These are phyloP conservation scores for Lanzia echinophila DNA, from an alignment of 2,329 filamentous ascomycete genomes.

Conservation along the genomic window DNA sequence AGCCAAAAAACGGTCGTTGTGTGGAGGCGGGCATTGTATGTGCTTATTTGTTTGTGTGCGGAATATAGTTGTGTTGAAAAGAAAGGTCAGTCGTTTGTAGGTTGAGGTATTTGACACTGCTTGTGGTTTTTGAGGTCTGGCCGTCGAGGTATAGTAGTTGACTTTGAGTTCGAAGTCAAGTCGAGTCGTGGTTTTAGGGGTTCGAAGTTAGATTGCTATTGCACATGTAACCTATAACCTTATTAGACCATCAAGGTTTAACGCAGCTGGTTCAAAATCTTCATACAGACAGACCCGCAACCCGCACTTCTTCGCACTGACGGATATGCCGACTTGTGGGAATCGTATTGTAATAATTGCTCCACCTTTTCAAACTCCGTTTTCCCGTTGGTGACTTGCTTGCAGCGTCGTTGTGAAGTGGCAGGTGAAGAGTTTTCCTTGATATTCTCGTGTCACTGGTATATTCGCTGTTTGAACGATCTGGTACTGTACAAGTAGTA, in stretches of 20 bases:
- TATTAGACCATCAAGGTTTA: not conserved
- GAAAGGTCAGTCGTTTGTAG: not conserved
- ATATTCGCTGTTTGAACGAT: not conserved
- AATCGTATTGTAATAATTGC: not conserved
- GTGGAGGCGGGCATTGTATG: slow-evolving; percentile 20
- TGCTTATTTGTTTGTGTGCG: not conserved
- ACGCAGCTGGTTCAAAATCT: not conserved
- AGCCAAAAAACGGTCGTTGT: slow-evolving; percentile 31
- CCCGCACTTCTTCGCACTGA: not conserved
- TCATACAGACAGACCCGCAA: not conserved
- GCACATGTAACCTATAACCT: not conserved
- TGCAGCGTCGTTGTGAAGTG: not conserved
- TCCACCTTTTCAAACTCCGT: too few species aligned
- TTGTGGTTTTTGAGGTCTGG: not conserved
- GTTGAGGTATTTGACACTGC: not conserved
- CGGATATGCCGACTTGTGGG: not conserved
- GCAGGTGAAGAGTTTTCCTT: not conserved
- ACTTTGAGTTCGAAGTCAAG: not conserved
- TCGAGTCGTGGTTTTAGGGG: not conserved
- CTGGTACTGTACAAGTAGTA: not conserved
- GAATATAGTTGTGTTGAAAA: too few species aligned
- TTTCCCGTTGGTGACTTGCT: not conserved
- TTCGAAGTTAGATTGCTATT: not conserved
- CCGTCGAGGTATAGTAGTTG: not conserved
- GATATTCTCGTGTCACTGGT: not conserved